A percentile compares a stretch with the other conserved stretches of the same genome.
These are phyloP conservation scores for Lactarius psammicola DNA, from an alignment of 768 basidiomycete genomes.

Conservation along the genomic window DNA sequence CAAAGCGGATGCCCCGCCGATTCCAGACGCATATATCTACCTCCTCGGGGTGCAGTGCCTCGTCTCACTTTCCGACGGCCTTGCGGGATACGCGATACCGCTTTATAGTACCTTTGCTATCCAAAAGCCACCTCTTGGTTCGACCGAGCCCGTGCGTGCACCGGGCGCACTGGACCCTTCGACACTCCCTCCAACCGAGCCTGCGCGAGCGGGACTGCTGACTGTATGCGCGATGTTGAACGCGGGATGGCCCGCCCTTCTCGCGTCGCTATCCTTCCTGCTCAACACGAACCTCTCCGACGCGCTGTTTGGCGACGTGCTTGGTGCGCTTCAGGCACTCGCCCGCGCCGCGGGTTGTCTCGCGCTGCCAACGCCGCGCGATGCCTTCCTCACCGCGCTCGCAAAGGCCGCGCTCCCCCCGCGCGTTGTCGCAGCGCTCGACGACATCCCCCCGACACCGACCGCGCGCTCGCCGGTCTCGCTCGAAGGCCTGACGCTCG, in stretches of 20 bases:
- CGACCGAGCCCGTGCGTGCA: conserved; percentile 64
- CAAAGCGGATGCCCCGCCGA: conserved; percentile 91
- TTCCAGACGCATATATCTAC: conserved; percentile 93
- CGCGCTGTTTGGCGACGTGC: conserved; percentile 83
- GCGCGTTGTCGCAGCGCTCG: conserved; percentile 81
- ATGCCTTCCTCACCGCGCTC: conserved; percentile 88
- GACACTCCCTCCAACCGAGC: conserved; percentile 52
- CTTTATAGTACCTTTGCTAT: conserved; percentile 72
- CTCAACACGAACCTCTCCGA: conserved; percentile 91
- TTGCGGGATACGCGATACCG: conserved; percentile 69
- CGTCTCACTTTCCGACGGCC: conserved; percentile 81
- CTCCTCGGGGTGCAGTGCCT: conserved; percentile 89
- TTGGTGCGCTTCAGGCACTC: conserved; percentile 79
- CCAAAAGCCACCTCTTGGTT: conserved; percentile 58
- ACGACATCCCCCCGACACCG: conserved; percentile 52
- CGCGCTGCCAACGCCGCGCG: conserved; percentile 81
- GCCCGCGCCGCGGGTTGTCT: conserved; percentile 88
- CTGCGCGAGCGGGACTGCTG: conserved; percentile 54
- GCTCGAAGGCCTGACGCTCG: conserved; percentile 67
- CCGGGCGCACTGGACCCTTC: conserved; percentile 70
- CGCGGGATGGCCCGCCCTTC: conserved; percentile 87
- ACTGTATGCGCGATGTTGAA: conserved; percentile 78
- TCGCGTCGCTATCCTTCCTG: conserved; percentile 86
- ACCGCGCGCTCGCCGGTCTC: conserved; percentile 59
- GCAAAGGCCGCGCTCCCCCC: conserved; percentile 93